Conservation (phyloP, 352 stramenopile species). For the Phytophthora agathidicida region DNA sequence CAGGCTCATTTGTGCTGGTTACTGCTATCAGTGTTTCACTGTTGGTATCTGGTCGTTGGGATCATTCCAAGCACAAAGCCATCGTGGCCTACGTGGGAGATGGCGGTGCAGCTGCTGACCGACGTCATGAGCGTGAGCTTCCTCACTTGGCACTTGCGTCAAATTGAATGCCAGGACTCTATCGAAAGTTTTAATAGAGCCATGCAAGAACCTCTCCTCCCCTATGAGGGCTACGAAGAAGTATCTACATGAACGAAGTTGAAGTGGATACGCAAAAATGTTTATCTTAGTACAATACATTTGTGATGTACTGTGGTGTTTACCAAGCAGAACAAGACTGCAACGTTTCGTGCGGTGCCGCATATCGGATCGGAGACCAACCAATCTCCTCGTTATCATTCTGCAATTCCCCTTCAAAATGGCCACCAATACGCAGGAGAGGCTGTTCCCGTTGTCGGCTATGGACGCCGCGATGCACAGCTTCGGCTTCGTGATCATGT, state of each 20-base stretch:
- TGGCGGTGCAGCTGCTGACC: slow-evolving; percentile 12
- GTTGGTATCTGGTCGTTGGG: slow-evolving; percentile 5
- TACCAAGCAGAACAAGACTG: slow-evolving; percentile 7
- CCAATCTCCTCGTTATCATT: neutral
- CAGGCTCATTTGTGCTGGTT: slow-evolving; percentile 11
- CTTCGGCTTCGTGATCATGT: slow-evolving; percentile 56
- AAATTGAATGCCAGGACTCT: neutral
- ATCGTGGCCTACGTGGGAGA: slow-evolving; percentile 8
- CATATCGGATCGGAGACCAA: too few species aligned
- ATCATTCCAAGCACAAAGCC: too few species aligned
- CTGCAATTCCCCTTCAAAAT: neutral
- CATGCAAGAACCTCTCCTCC: slow-evolving; percentile 9
- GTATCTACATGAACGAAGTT: too few species aligned
- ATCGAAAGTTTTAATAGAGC: too few species aligned
- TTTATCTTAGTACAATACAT: neutral
- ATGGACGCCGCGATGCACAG: slow-evolving; percentile 57
- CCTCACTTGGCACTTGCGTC: slow-evolving; percentile 1
- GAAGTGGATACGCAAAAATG: neutral
- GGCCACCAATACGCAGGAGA: neutral
- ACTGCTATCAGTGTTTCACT: slow-evolving; percentile 10
- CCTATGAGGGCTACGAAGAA: too few species aligned
- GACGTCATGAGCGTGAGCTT: slow-evolving; percentile 10
- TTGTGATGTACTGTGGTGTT: neutral
- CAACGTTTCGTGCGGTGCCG: slow-evolving; percentile 14
- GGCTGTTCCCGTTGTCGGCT: slow-evolving; percentile 41